Evolutionary conservation across 129 eudicot species (phyloP).

Genomic region (Lonicera japonica): DNA sequence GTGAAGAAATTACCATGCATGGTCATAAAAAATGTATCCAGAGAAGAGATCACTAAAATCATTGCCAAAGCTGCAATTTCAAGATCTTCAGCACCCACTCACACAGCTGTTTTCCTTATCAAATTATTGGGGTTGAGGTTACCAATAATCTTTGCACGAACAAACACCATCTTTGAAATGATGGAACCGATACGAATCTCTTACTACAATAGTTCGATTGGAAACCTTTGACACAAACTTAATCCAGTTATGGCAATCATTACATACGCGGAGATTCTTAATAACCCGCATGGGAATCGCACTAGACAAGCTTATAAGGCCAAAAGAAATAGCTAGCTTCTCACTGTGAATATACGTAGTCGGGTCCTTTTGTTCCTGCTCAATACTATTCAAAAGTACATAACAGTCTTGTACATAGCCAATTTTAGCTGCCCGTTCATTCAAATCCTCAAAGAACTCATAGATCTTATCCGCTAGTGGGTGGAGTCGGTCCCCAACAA

Average conservation of each 20-base stretch:
- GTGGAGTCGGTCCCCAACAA: slow-evolving; percentile 86
- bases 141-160: slow-evolving; percentile 94
- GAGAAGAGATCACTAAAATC: too few species aligned
- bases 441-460: slow-evolving; percentile 54
- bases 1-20: slow-evolving; percentile 17
- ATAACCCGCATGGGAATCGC: slow-evolving; percentile 66
- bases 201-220: slow-evolving; percentile 59
- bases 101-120: background rate
- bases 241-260: slow-evolving; percentile 95
- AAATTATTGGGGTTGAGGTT: slow-evolving; percentile 11
- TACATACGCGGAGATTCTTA: slow-evolving; percentile 91
- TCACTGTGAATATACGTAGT: slow-evolving; percentile 69
- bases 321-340: slow-evolving; percentile 77
- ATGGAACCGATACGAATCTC: slow-evolving; percentile 91
- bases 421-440: slow-evolving; percentile 46
- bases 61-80: background rate
- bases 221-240: slow-evolving; percentile 68
- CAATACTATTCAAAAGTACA: slow-evolving; percentile 64
- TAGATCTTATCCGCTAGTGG: slow-evolving; percentile 68
- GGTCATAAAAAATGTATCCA: too few species aligned
- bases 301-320: slow-evolving; percentile 59
- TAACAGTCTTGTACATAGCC: slow-evolving; percentile 69
- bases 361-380: slow-evolving; percentile 67
- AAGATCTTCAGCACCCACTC: background rate
- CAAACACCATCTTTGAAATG: slow-evolving; percentile 78